A percentile compares a stretch with the other conserved stretches of the same genome.
These are phyloP conservation scores for Pseudogymnoascus sp. DNA, from an alignment of 2,329 filamentous ascomycete species.

Conservation along the genomic window DNA sequence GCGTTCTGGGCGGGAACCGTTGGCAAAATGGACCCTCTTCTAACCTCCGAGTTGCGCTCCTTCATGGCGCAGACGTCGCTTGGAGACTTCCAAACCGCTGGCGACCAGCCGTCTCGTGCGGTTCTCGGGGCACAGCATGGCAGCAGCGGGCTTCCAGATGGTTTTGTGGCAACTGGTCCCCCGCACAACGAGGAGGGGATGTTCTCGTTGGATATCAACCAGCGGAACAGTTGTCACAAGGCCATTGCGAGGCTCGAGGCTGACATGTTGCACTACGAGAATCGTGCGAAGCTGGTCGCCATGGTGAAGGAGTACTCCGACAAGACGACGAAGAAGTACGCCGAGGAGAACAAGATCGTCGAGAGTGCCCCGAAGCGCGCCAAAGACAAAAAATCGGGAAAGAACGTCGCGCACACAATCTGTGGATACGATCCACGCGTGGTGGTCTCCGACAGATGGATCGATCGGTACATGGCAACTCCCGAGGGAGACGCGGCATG, in stretches of 20 bases:
- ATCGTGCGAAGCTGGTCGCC: background rate
- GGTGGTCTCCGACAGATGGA: background rate
- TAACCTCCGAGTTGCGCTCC: background rate
- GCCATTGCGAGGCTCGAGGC: background rate
- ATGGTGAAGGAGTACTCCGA: background rate
- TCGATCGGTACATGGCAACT: background rate
- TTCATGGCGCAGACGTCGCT: background rate
- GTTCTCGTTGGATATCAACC: background rate
- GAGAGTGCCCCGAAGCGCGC: background rate
- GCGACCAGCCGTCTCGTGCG: background rate
- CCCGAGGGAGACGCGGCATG: background rate
- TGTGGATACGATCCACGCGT: background rate
- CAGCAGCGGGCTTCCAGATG: background rate
- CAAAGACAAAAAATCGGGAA: background rate
- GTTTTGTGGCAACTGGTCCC: background rate
- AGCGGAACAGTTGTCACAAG: background rate
- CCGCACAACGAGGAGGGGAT: background rate
- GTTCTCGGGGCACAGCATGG: background rate
- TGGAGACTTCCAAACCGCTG: background rate
- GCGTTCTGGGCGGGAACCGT: slow-evolving; percentile 17
- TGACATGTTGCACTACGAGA: background rate
- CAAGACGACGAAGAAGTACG: background rate
- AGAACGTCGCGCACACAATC: background rate
- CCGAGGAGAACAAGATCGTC: background rate
- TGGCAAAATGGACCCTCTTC: background rate